phyloP scores from a whole-genome alignment of 169 alveolate genomes.

The Eimeria tenella region DNA sequence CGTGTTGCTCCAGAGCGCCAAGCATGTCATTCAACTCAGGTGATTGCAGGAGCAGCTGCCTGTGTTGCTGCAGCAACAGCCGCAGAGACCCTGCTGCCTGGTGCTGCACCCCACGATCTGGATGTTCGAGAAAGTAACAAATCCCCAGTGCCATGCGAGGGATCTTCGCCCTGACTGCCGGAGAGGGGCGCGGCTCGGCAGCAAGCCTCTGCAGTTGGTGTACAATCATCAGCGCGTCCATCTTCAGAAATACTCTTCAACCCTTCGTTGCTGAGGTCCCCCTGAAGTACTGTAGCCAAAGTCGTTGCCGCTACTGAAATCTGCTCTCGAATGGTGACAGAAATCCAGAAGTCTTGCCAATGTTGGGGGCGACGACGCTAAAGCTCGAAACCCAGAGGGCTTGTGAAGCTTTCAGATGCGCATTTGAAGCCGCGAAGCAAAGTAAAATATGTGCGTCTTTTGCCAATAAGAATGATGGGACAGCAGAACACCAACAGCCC shows the following conservation, averaged over 20 bases:
- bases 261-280: too few species aligned
- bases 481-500: slow-evolving; percentile 27
- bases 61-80: slow-evolving; percentile 45
- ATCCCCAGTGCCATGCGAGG: slow-evolving; percentile 75
- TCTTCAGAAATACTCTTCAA: not conserved
- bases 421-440: not conserved
- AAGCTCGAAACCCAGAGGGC: not conserved
- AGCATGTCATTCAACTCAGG: slow-evolving; percentile 57
- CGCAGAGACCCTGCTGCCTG: slow-evolving; percentile 75
- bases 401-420: not conserved
- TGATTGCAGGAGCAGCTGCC: slow-evolving; percentile 31
- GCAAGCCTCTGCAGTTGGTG: slow-evolving; percentile 80
- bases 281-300: too few species aligned
- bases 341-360: not conserved
- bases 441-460: not conserved
- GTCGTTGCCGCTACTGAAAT: not conserved
- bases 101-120: slow-evolving; percentile 76
- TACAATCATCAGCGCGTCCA: slow-evolving; percentile 77
- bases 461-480: not conserved
- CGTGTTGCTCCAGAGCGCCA: slow-evolving; percentile 58
- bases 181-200: slow-evolving; percentile 68
- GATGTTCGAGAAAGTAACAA: slow-evolving; percentile 76
- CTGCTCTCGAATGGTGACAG: not conserved
- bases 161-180: slow-evolving; percentile 73
- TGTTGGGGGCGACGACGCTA: not conserved